Base-by-base conservation (phyloP, 371 early-diverging fungal species). In the Mortierella sp. region DNA sequence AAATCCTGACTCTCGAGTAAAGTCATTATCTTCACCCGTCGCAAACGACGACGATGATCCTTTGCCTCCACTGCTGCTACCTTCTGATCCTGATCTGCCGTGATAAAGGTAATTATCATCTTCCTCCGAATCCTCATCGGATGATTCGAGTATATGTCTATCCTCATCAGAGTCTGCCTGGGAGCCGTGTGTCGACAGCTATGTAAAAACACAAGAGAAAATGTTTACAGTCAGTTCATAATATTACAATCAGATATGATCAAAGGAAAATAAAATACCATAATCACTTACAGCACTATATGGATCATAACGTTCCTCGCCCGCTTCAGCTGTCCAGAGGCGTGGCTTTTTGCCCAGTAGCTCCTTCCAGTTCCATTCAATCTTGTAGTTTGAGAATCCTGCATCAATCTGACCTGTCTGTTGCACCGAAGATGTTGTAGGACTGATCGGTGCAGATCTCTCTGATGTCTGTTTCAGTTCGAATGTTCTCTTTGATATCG, bases 291-390 rank as follows among this genome's bases (percentile, higher is more conserved):
- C 83, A 32, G 83, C 83, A 49, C 68, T 81, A 54, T 73, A 81
- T 10, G 83, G 83, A 26, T 81, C 83, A 64, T 81, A 81, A 22
- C 64, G 49, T 45, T 79, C 80, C 43, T 79, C 68, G 22, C 83
- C 83, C 39, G 28, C 73, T 49, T 72, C 70, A 8, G 76, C 83
- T 8, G 59, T 81, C 83, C 83, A 81, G 20, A 75, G 83, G 24
- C 83, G 76, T 35, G 83, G 83, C 37, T 73, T 81, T 66, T 81
- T 81, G 62, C 83, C 83, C 55, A 73, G 43, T 37, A 81, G 57
- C 45, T 81, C 83, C 40, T 75, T 76, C 83, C 72, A 76, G 51
- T 81, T 81, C 83, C 83, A 81, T 45, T 81, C 83, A 35, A 81
- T 81, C 64, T 64, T 70, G 62, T 81, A 81, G 43, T 76, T 81